Evolutionary conservation across 305 asterid genomes (phyloP).

Genomic region (Fraxinus angustifolia): DNA sequence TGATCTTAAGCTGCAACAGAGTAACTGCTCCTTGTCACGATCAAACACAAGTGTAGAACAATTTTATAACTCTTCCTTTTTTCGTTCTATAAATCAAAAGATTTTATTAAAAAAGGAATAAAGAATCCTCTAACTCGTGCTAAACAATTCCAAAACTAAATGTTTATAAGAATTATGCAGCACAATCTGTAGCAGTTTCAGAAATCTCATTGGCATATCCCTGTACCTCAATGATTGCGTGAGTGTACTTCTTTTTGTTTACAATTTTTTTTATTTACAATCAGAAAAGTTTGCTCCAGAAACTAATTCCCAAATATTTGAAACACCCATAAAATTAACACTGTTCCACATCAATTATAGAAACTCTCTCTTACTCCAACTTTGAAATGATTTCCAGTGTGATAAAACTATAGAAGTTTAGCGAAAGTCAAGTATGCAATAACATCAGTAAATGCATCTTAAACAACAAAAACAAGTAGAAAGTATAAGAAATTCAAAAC

Average conservation of each 20-base stretch:
- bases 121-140: neutral
- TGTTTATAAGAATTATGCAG: neutral
- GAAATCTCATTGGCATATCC: slow-evolving; percentile 1
- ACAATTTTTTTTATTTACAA: neutral
- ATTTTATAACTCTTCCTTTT: neutral
- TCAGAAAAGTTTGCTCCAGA: slow-evolving; percentile 2
- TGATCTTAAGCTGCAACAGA: slow-evolving; percentile 81
- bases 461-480: neutral
- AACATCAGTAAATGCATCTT: neutral
- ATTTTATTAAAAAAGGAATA: slow-evolving; percentile 1
- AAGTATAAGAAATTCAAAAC: neutral
- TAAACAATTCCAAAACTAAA: neutral
- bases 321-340: slow-evolving; percentile 5
- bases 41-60: slow-evolving; percentile 7
- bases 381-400: neutral
- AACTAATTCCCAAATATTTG: neutral
- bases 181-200: neutral
- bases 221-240: neutral
- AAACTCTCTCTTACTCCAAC: neutral
- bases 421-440: slow-evolving; percentile 8
- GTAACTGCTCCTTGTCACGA: slow-evolving; percentile 23
- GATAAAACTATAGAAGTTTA: neutral
- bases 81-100: neutral
- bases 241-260: neutral
- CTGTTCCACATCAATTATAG: neutral